Evolutionary conservation across 805 yeast species (phyloP).

Genomic region (Candida maesae): DNA sequence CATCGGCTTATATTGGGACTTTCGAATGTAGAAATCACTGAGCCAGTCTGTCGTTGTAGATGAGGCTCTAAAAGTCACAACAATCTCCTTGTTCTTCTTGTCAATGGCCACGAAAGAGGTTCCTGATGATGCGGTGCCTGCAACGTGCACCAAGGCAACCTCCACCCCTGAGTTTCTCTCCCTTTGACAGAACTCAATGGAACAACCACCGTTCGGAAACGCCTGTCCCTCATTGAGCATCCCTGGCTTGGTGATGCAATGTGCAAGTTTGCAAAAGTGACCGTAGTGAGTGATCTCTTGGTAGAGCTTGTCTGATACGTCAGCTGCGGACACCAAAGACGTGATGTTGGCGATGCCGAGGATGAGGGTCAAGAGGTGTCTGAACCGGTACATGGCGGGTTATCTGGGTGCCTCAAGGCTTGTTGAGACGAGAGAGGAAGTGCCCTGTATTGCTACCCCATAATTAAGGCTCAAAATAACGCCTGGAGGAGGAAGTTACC

Average conservation of each 20-base stretch:
- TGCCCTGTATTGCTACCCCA: no score
- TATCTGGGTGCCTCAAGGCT: no score
- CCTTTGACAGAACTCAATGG: conserved; percentile 15
- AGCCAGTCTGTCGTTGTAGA: conserved; percentile 62
- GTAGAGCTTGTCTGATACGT: conserved; percentile 11
- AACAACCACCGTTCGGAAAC: conserved; percentile 21
- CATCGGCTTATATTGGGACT: conserved; percentile 17
- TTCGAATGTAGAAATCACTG: conserved; percentile 48
- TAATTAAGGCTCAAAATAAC: no score
- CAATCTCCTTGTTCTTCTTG: conserved; percentile 38
- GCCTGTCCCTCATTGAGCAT: conserved; percentile 11
- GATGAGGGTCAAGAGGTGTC: background rate
- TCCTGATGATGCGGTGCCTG: conserved; percentile 31
- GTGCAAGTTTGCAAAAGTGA: conserved; percentile 18
- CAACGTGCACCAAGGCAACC: conserved; percentile 18
- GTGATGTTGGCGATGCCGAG: background rate
- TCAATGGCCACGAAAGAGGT: conserved; percentile 58
- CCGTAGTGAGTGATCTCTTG: conserved; percentile 20
- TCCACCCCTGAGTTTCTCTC: conserved; percentile 7
- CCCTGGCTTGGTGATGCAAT: conserved; percentile 20
- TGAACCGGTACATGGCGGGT: no score
- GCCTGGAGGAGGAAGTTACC: no score
- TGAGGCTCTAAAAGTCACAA: conserved; percentile 66
- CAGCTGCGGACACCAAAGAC: background rate
- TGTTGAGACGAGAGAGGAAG: no score